phyloP scores from a whole-genome alignment of 23 red algal genomes.

The Agarophyton chilense region DNA sequence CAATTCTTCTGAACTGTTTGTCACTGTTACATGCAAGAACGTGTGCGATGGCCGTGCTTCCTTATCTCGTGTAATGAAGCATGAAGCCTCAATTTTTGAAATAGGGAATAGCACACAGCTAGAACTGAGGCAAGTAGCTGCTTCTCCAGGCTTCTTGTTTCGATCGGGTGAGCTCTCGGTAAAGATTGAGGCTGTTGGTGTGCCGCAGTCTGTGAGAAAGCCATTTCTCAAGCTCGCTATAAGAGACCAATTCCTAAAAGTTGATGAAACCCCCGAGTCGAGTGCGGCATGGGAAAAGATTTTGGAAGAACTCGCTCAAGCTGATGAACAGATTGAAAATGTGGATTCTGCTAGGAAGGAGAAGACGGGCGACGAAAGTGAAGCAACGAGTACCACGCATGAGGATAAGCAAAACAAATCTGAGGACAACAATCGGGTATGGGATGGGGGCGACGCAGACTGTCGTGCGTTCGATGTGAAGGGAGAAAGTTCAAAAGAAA shows the following conservation, averaged over 20 bases:
- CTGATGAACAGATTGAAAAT: neutral
- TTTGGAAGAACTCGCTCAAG: neutral
- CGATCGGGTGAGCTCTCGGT: constrained; percentile 44
- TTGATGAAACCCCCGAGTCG: constrained; percentile 22
- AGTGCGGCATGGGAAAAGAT: constrained; percentile 12
- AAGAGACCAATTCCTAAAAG: constrained; percentile 26
- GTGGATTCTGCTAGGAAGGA: too few species aligned
- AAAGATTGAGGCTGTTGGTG: constrained; percentile 4
- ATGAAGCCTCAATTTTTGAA: neutral
- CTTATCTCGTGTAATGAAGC: neutral
- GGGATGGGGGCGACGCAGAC: neutral
- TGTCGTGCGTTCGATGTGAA: too few species aligned
- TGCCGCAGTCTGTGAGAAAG: constrained; percentile 8
- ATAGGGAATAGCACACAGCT: neutral
- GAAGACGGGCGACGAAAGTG: neutral
- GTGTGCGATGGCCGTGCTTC: neutral
- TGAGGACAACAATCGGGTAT: neutral
- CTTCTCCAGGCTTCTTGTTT: constrained; percentile 32
- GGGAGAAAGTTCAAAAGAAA: neutral
- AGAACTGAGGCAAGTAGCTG: constrained; percentile 38
- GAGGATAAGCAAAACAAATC: neutral
- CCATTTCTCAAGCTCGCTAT: constrained; percentile 8
- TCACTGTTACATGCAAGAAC: constrained; percentile 7
- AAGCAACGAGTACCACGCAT: neutral
- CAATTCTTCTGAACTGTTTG: constrained; percentile 2